Percentiles rank a stretch among this genome's conserved stretches.
phyloP scores from a whole-genome alignment of 345 rosid species.

The Lagerstroemia speciosa region DNA sequence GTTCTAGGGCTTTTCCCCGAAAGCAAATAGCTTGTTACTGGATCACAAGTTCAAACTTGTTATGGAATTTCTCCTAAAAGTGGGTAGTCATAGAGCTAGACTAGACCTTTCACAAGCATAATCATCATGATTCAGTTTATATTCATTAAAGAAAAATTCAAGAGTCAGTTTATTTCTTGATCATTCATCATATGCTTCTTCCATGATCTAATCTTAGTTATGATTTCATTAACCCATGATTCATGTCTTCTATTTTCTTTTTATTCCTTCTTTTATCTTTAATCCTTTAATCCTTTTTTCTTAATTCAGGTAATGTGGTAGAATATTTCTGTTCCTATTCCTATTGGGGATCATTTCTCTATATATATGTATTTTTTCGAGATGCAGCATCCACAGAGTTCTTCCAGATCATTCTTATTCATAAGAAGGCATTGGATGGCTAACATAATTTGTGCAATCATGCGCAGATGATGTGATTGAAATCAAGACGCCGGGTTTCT shows the following conservation, averaged over 20 bases:
- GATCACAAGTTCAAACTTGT: too few relatives aligned
- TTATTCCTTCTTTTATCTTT: background rate
- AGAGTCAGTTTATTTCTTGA: too few relatives aligned
- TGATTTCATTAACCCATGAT: background rate
- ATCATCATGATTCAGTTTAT: too few relatives aligned
- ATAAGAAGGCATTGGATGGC: background rate
- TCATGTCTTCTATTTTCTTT: background rate
- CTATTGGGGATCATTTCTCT: background rate
- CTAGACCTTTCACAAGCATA: too few relatives aligned
- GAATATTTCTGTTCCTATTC: background rate
- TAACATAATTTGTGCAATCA: background rate
- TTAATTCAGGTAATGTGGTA: background rate
- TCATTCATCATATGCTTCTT: background rate
- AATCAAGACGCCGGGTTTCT: background rate
- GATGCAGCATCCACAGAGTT: background rate
- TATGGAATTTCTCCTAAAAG: too few relatives aligned
- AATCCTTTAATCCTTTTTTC: background rate
- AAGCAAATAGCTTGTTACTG: too few relatives aligned
- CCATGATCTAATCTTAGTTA: background rate
- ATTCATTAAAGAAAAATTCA: too few relatives aligned
- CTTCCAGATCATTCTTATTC: background rate
- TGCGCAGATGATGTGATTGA: constrained; percentile 9
- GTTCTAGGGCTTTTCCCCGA: too few relatives aligned
- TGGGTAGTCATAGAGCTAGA: too few relatives aligned
- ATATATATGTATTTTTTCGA: too few relatives aligned